Evolutionary conservation across 805 yeast genomes (phyloP).

Genomic region (Torulaspora franciscae): DNA sequence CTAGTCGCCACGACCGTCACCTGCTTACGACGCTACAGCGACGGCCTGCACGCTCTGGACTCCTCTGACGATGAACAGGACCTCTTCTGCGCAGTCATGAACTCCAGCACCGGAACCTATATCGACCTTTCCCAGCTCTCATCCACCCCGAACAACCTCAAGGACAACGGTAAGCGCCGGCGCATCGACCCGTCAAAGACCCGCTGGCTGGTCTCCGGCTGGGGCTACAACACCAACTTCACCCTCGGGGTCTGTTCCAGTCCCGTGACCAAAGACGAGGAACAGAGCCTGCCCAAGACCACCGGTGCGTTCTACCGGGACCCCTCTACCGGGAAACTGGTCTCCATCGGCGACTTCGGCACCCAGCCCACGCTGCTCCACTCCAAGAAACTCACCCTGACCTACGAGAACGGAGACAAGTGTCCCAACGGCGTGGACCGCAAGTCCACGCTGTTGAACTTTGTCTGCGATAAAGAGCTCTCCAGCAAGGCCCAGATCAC

Average conservation of each 20-base stretch:
- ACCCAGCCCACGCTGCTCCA: conserved; percentile 66
- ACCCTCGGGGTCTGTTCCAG: conserved; percentile 67
- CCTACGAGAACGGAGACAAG: conserved; percentile 63
- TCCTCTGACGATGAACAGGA: conserved; percentile 7
- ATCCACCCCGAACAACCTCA: conserved; percentile 26
- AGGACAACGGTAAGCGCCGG: conserved; percentile 7
- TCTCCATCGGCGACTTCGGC: conserved; percentile 58
- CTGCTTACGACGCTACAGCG: background rate
- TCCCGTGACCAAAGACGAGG: conserved; percentile 37
- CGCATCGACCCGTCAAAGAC: conserved; percentile 17
- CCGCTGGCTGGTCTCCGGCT: conserved; percentile 63
- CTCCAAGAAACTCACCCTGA: conserved; percentile 54
- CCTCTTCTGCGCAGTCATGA: conserved; percentile 32
- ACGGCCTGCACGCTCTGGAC: background rate
- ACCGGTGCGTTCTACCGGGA: conserved; percentile 57
- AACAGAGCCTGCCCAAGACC: conserved; percentile 25
- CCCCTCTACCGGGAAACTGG: conserved; percentile 30
- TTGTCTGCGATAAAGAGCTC: conserved; percentile 76
- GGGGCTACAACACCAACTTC: conserved; percentile 66
- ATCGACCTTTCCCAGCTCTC: conserved; percentile 34
- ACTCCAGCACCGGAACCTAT: conserved; percentile 30
- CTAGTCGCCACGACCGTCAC: background rate
- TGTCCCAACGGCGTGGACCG: conserved; percentile 53
- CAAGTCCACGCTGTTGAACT: conserved; percentile 62
- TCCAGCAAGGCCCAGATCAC: conserved; percentile 58